Evolutionary conservation across 148 eudicot genomes (phyloP).

Genomic region (Beta vulgaris): DNA sequence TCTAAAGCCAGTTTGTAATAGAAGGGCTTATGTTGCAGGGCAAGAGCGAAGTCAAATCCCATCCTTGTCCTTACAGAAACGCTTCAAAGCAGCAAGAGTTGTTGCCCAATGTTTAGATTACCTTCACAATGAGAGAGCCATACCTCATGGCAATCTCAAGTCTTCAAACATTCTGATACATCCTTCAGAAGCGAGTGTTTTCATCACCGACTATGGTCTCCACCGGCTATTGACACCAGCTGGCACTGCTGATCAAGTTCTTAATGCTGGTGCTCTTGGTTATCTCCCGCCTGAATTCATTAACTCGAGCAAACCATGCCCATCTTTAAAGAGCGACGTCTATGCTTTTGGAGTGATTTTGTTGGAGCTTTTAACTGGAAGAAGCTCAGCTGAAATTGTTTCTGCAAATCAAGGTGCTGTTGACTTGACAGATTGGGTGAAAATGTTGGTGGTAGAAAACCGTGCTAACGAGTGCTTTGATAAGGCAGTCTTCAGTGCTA

Average conservation of each 20-base stretch:
- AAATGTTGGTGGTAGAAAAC: slow-evolving; percentile 40
- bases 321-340: slow-evolving; percentile 63
- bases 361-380: slow-evolving; percentile 58
- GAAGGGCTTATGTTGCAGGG: slow-evolving; percentile 32
- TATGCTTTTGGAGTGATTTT: slow-evolving; percentile 74
- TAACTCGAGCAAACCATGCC: slow-evolving; percentile 61
- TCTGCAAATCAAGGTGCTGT: slow-evolving; percentile 41
- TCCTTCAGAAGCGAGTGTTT: slow-evolving; percentile 27
- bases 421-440: slow-evolving; percentile 70
- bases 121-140: slow-evolving; percentile 60
- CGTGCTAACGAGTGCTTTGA: slow-evolving; percentile 55
- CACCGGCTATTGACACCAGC: slow-evolving; percentile 61
- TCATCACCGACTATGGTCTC: slow-evolving; percentile 64
- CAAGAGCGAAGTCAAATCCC: slow-evolving; percentile 34
- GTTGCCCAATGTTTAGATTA: slow-evolving; percentile 55
- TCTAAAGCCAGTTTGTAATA: background rate
- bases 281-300: slow-evolving; percentile 71
- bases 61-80: slow-evolving; percentile 38
- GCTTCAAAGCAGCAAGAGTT: slow-evolving; percentile 48
- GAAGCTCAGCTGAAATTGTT: slow-evolving; percentile 47
- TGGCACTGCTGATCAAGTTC: slow-evolving; percentile 65
- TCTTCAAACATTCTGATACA: slow-evolving; percentile 63
- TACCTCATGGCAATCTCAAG: slow-evolving; percentile 78
- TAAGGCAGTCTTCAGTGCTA: slow-evolving; percentile 21
- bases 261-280: slow-evolving; percentile 62